These are phyloP conservation scores for Kazachstania africana DNA, from an alignment of 805 yeast species.

Conservation along the genomic window DNA sequence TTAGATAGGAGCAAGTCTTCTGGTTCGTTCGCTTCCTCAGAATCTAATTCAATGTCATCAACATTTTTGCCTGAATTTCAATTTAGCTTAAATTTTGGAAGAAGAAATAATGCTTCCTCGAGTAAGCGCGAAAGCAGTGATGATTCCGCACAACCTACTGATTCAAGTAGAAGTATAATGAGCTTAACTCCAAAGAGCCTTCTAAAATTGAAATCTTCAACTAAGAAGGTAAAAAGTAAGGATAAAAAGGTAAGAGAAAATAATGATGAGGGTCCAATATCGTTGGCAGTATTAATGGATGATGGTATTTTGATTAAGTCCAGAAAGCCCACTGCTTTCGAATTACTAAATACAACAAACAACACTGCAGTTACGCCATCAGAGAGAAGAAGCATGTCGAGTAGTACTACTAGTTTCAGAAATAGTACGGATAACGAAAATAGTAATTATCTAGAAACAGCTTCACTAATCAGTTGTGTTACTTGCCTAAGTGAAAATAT, in stretches of 20 bases:
- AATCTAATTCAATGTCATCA: too few relatives aligned
- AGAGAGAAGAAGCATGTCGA: slow-evolving; percentile 5
- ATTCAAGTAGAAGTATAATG: too few relatives aligned
- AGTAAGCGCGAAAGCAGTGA: too few relatives aligned
- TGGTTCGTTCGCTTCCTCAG: too few relatives aligned
- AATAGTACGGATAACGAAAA: slow-evolving; percentile 4
- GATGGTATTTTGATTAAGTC: slow-evolving; percentile 27
- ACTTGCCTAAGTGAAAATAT: slow-evolving; percentile 23
- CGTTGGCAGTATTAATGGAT: slow-evolving; percentile 23
- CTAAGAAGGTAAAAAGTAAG: not conserved
- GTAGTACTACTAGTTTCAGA: slow-evolving; percentile 8
- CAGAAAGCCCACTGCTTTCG: slow-evolving; percentile 4
- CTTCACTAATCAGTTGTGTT: slow-evolving; percentile 27
- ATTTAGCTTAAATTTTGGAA: too few relatives aligned
- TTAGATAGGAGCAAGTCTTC: too few relatives aligned
- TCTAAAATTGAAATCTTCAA: not conserved
- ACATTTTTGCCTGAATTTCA: too few relatives aligned
- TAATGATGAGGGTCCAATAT: slow-evolving; percentile 7
- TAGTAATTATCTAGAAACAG: slow-evolving; percentile 17
- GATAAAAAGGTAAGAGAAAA: not conserved
- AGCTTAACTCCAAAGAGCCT: not conserved
- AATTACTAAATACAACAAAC: slow-evolving; percentile 1
- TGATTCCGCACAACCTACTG: too few relatives aligned
- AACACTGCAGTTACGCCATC: not conserved
- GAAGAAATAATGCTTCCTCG: too few relatives aligned